Conservation (phyloP, 2,329 filamentous ascomycete genomes). For the Cercospora zeae-maydis region DNA sequence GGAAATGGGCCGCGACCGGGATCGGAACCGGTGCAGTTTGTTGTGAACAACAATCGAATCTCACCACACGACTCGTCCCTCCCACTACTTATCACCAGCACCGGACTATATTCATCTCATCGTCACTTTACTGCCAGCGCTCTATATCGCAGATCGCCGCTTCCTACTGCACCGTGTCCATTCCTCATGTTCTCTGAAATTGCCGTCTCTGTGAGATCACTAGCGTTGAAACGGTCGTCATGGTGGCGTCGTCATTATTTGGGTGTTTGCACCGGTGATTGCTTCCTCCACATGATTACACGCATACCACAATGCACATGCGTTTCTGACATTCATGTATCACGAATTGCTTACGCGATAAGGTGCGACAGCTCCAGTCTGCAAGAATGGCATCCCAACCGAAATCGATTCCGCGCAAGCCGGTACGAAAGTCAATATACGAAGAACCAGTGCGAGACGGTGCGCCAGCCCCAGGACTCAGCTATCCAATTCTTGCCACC, state of each 20-base stretch:
- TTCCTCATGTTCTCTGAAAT: not conserved
- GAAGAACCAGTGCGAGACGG: constrained; percentile 5
- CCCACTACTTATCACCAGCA: not conserved
- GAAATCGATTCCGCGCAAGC: constrained; percentile 22
- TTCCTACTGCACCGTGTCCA: not conserved
- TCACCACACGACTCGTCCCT: not conserved
- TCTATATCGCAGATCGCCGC: not conserved
- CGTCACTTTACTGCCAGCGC: not conserved
- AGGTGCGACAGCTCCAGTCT: not conserved
- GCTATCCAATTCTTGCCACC: constrained; percentile 16
- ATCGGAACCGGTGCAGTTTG: not conserved
- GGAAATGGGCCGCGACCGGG: not conserved
- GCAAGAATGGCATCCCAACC: constrained; percentile 21
- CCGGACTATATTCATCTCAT: not conserved
- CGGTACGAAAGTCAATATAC: constrained; percentile 11
- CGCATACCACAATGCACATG: not conserved
- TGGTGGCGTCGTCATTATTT: constrained; percentile 6
- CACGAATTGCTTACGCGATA: not conserved
- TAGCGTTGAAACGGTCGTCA: constrained; percentile 6
- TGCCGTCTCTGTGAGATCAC: not conserved
- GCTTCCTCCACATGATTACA: not conserved
- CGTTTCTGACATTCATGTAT: not conserved
- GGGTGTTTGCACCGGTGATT: constrained; percentile 1
- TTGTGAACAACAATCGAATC: not conserved
- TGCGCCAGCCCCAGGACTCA: constrained; percentile 3